These are phyloP conservation scores for Aspergillus ibericus DNA, from an alignment of 2,329 filamentous ascomycete species.

Conservation along the genomic window DNA sequence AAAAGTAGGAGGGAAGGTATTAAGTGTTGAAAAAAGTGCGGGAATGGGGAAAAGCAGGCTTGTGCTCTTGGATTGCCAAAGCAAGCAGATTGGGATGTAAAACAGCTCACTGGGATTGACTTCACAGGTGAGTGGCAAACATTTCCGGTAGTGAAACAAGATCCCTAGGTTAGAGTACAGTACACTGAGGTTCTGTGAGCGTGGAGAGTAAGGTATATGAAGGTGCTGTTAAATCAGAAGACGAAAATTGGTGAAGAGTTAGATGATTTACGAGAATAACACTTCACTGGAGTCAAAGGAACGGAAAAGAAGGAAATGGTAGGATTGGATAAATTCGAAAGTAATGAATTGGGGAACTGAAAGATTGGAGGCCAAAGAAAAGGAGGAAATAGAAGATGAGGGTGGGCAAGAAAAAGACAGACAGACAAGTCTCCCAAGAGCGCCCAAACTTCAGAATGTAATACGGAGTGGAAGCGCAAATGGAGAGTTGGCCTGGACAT, in stretches of 20 bases:
- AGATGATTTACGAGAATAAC: not conserved
- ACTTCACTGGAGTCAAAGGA: not conserved
- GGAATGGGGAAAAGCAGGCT: conserved; percentile 12
- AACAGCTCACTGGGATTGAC: not conserved
- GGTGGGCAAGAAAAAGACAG: not conserved
- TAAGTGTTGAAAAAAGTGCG: not conserved
- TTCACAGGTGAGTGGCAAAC: not conserved
- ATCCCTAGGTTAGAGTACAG: not conserved
- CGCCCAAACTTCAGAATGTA: not conserved
- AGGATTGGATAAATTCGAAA: not conserved
- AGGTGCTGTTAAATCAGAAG: not conserved
- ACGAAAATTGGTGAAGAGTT: conserved; percentile 10
- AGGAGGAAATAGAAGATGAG: not conserved
- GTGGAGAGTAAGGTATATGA: not conserved
- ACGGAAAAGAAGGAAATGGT: not conserved
- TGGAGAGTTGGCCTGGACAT: conserved; percentile 25
- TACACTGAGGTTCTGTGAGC: not conserved
- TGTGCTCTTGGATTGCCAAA: not conserved
- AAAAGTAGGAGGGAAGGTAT: not conserved
- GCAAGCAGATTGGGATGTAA: not conserved
- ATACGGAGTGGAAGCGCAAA: conserved; percentile 12
- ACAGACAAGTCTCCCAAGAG: not conserved
- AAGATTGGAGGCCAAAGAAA: not conserved
- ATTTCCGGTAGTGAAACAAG: not conserved
- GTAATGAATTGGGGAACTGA: not conserved